Base-by-base conservation (phyloP, 2,329 filamentous ascomycete species). In the Colletotrichum australisinense region DNA sequence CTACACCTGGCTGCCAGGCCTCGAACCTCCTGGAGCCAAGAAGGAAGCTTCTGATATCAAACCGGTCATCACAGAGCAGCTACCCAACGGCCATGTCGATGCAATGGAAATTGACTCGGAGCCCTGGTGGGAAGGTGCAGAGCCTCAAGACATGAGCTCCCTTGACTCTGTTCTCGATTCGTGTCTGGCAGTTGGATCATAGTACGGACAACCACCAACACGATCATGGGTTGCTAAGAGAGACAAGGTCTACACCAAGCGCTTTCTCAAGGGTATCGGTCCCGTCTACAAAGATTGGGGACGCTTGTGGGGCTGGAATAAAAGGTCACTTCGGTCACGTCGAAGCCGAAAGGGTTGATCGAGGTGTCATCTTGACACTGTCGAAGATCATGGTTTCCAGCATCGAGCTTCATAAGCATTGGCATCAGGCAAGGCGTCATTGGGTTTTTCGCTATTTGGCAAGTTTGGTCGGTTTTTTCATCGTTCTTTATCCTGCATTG, bases 71-170 rank as follows among this genome's bases (percentile, higher is more conserved):
- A 76, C 80, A 6, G 76, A 80, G 35, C 80, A 80, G 46, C 75
- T 87, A 4, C 81, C 85, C 11, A 91, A 90, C 72, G 88, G 88
- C 2, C 81, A 87, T 66, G 78, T 82, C 2, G 88, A 91, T 67
- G 80, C 84, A n/a, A 92, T 91, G 89, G 90, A 92, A 9, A 81
- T 90, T 57, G 90, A 92, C 78, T 81, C 80, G 22, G 74, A 91
- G 14, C 80, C 84, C n/a, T 85, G 86, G 76, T 93, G 92, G 92
- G 90, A 92, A 60, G 92, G 91, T 3, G 88, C 87, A 52, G 87
- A 88, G 60, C 75, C 77, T 3, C 81, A 84, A 35, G 90, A 92
- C 75, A 84, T 85, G 76, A 83, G 86, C 60, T 81, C 85, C 67
- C 83, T 93, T 30, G 88, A 92, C 76, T 83, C 81, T 53, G 84